Base-by-base conservation (phyloP, 225 moss, liverwort and hornwort species). In the Physcomitrium patens region DNA sequence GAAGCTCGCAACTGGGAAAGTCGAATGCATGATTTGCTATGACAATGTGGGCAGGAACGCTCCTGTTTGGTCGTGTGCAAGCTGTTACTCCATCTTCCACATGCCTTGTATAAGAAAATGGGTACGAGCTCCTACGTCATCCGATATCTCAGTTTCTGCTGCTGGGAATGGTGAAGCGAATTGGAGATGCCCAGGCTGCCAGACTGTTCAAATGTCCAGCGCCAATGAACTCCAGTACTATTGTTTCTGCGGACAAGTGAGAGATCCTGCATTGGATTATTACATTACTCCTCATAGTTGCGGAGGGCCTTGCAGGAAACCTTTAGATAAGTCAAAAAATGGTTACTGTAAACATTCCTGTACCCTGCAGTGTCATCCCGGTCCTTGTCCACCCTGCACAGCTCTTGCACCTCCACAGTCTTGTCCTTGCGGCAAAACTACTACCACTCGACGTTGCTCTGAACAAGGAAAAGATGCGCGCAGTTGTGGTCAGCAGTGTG, bases 181-280 rank as follows among this genome's bases (percentile, higher is more conserved):
- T 70, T 99, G 97, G 97, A 86, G 97, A 55, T 99, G 97, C 74
- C 97, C 97, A n/a, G 97, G 97, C 12, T 99, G 97, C 69, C 97
- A 95, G 74, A 83, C 90, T 41, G 97, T 94, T 27, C 92, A 99
- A 80, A 82, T 90, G 67, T 83, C 86, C 53, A 65, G 85, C 63
- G 89, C 89, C 4, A 91, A 85, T 70, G 93, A 93, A 75, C 90
- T 99, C 51, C 86, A 87, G 42, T 99, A 99, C 76, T 77, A 79
- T 70, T 99, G 97, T 63, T 99, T 91, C 59, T 99, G 97, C 74
- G 93, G 94, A 37, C 92, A 93, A 79, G 66, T 94, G 41, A 91
- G 86, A 53, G 91, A 87, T 37, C 97, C 97, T 44, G 9, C 83
- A 19, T 76, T 99, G 19, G 92, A 99, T 71, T 90, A 91, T 69